Conservation (phyloP, 495 filamentous ascomycete species). For the Rostrohypoxylon terebratum region DNA sequence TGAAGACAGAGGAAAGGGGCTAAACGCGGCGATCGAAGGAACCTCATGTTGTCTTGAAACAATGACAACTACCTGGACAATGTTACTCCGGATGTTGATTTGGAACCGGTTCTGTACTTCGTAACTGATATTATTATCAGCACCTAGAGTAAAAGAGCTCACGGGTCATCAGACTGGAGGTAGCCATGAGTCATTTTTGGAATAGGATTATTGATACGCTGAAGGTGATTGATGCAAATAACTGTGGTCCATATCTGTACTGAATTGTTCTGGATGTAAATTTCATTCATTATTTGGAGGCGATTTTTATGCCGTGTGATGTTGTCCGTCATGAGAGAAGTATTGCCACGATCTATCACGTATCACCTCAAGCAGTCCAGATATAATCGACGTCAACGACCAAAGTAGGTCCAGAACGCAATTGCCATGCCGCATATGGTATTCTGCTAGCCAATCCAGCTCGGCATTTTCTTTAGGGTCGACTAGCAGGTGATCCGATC, state of each 20-base stretch:
- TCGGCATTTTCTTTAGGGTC: not conserved
- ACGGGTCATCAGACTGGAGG: not conserved
- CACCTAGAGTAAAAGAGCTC: not conserved
- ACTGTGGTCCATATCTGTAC: not conserved
- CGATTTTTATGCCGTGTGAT: not conserved
- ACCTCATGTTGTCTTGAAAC: constrained; percentile 22
- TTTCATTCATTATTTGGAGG: not conserved
- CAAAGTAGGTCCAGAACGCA: not conserved
- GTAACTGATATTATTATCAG: not conserved
- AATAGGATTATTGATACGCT: not conserved
- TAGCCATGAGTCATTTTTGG: no score
- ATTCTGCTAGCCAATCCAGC: not conserved
- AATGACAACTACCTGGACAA: constrained; percentile 18
- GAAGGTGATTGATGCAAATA: not conserved
- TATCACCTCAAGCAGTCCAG: not conserved
- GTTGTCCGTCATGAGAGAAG: not conserved
- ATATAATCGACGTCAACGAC: not conserved
- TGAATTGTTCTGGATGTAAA: not conserved
- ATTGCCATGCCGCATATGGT: not conserved
- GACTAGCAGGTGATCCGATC: not conserved
- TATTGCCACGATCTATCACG: not conserved
- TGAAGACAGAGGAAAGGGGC: constrained; percentile 16
- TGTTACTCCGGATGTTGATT: constrained; percentile 30
- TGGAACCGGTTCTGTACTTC: constrained; percentile 10
- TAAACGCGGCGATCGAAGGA: constrained; percentile 32